These are phyloP conservation scores for Vigna angularis DNA, from an alignment of 306 rosid genomes.

Conservation along the genomic window DNA sequence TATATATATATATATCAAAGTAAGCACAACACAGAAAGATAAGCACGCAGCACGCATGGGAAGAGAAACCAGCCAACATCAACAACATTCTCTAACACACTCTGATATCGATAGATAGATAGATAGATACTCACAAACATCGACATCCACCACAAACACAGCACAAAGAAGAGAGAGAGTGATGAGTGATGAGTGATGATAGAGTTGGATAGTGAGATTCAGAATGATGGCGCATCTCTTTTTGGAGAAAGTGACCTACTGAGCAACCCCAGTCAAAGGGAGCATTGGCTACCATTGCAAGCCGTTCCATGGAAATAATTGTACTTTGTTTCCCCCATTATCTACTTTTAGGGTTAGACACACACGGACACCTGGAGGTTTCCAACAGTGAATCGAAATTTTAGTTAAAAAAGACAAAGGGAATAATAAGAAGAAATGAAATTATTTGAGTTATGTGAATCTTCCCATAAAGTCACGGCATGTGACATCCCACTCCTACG, in stretches of 20 bases:
- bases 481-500: conserved; percentile 47
- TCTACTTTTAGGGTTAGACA: conserved; percentile 43
- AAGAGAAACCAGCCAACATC: conserved; percentile 39
- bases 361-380: conserved; percentile 59
- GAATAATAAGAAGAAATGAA: conserved; percentile 26
- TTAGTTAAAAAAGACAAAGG: conserved; percentile 15
- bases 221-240: conserved; percentile 57
- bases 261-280: conserved; percentile 75
- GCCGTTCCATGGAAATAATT: conserved; percentile 67
- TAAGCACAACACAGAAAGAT: conserved; percentile 63
- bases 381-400: background rate
- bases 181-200: conserved; percentile 12
- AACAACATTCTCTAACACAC: conserved; percentile 63
- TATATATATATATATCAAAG: conserved; percentile 23
- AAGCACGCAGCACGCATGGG: conserved; percentile 92
- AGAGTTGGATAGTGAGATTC: conserved; percentile 30
- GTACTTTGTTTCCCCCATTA: conserved; percentile 45
- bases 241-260: conserved; percentile 74
- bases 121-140: conserved; percentile 9
- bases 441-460: conserved; percentile 40
- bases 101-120: conserved; percentile 37
- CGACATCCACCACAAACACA: conserved; percentile 22
- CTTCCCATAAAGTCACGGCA: conserved; percentile 52
- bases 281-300: conserved; percentile 53
- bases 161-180: conserved; percentile 32